Conservation (phyloP, 2,329 filamentous ascomycete genomes). For the Lasiodiplodia gonubiensis region DNA sequence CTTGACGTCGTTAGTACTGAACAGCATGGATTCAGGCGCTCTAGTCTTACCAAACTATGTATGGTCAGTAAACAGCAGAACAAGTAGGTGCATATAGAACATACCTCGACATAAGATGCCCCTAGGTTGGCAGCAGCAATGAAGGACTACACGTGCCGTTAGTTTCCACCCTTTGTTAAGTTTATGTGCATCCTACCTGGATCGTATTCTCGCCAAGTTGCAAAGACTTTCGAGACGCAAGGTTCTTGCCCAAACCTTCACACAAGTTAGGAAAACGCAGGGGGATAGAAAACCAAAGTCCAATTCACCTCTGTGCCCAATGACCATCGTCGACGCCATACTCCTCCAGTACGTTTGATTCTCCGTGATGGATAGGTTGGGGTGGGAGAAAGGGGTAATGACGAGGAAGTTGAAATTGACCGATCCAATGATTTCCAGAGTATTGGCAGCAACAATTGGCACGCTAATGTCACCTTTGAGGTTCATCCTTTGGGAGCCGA, state of each 20-base stretch:
- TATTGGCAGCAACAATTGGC: slow-evolving; percentile 82
- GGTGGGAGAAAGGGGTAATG: slow-evolving; percentile 92
- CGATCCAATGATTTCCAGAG: slow-evolving; percentile 86
- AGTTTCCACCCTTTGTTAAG: slow-evolving; percentile 23
- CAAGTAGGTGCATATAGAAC: slow-evolving; percentile 28
- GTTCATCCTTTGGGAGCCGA: slow-evolving; percentile 87
- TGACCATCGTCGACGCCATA: slow-evolving; percentile 83
- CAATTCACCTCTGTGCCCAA: slow-evolving; percentile 63
- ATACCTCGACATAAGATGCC: slow-evolving; percentile 70
- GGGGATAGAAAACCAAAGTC: slow-evolving; percentile 24
- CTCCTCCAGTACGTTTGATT: slow-evolving; percentile 97
- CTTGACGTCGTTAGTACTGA: slow-evolving; percentile 52
- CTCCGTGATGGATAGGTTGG: slow-evolving; percentile 89
- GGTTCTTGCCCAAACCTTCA: slow-evolving; percentile 87
- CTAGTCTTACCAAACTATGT: slow-evolving; percentile 36
- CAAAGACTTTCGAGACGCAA: slow-evolving; percentile 79
- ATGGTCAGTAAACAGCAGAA: slow-evolving; percentile 26
- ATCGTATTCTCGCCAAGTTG: slow-evolving; percentile 97
- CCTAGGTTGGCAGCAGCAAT: slow-evolving; percentile 94
- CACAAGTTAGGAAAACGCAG: slow-evolving; percentile 47
- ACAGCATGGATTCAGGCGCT: background rate
- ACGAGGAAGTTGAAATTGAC: slow-evolving; percentile 98
- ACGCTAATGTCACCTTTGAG: slow-evolving; percentile 91
- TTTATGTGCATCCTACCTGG: slow-evolving; percentile 48
- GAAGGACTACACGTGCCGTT: slow-evolving; percentile 68